phyloP scores from a whole-genome alignment of 345 rosid genomes.

The Camelina laxa region DNA sequence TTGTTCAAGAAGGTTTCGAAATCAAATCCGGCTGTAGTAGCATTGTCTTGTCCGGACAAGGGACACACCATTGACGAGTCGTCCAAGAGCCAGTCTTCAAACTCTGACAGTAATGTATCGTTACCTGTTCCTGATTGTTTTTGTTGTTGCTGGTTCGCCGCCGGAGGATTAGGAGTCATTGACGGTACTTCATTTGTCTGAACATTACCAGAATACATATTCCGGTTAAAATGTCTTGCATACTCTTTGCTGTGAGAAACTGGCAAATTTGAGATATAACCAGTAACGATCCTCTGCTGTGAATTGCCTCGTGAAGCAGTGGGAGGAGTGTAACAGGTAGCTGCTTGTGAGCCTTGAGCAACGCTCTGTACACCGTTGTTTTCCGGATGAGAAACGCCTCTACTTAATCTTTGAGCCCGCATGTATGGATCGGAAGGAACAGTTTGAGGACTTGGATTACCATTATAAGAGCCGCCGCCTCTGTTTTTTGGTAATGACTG shows the following conservation, averaged over 20 bases:
- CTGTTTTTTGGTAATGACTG: conserved; percentile 40
- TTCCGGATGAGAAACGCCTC: not conserved
- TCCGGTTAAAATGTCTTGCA: not conserved
- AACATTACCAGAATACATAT: not conserved
- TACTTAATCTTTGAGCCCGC: conserved; percentile 2
- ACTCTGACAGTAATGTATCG: conserved; percentile 10
- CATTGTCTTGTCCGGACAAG: conserved; percentile 6
- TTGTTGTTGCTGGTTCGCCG: conserved; percentile 3
- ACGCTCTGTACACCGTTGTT: not conserved
- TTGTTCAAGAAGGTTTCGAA: not conserved
- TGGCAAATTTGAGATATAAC: not conserved
- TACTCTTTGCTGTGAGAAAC: not conserved
- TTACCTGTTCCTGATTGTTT: conserved; percentile 13
- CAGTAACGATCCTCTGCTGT: not conserved
- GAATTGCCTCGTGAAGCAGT: not conserved
- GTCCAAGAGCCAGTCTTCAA: conserved; percentile 44
- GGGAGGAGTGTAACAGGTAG: not conserved
- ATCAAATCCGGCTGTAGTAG: not conserved
- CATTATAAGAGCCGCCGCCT: conserved; percentile 25
- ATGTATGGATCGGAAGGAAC: conserved; percentile 33
- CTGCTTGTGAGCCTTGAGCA: not conserved
- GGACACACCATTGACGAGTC: not conserved
- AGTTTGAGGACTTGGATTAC: conserved; percentile 34
- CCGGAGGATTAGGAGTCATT: not conserved
- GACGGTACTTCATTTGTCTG: conserved; percentile 1